Percentiles rank a stretch among this genome's conserved stretches.
These are phyloP conservation scores for Anacardium occidentale DNA, from an alignment of 345 rosid genomes.

Conservation along the genomic window DNA sequence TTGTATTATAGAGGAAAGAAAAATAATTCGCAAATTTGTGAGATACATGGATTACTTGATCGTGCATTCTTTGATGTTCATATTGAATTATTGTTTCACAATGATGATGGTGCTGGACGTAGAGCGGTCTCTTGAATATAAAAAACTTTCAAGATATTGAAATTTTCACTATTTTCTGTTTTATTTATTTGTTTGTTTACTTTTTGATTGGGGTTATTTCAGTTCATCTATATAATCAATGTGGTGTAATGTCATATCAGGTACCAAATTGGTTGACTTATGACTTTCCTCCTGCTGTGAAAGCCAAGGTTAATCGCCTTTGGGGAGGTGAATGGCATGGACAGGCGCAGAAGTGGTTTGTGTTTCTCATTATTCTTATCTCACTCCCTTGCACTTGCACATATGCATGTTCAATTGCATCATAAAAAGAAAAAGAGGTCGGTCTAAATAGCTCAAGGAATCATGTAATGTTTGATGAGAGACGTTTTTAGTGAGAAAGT, in stretches of 20 bases:
- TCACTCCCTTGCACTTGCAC: background rate
- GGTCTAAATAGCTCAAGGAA: background rate
- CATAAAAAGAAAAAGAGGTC: background rate
- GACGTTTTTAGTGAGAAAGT: background rate
- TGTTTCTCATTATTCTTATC: slow-evolving; percentile 10
- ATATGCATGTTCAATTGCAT: background rate
- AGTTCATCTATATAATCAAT: background rate
- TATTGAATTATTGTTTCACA: background rate
- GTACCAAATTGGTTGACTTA: slow-evolving; percentile 92
- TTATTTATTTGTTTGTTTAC: background rate
- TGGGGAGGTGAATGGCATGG: slow-evolving; percentile 99
- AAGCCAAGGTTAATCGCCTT: slow-evolving; percentile 93
- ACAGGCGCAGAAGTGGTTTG: slow-evolving; percentile 92
- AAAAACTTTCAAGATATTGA: background rate
- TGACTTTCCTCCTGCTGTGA: slow-evolving; percentile 90
- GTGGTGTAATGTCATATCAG: slow-evolving; percentile 49
- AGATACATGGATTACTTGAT: too few relatives aligned
- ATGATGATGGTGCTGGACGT: background rate
- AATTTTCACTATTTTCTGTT: background rate
- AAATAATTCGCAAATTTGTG: too few relatives aligned
- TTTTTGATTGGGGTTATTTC: background rate
- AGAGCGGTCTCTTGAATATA: background rate
- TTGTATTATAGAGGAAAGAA: background rate
- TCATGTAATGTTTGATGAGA: background rate
- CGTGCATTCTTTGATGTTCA: background rate